Conservation (phyloP, 129 eudicot genomes). For the Escallonia herrerae region DNA sequence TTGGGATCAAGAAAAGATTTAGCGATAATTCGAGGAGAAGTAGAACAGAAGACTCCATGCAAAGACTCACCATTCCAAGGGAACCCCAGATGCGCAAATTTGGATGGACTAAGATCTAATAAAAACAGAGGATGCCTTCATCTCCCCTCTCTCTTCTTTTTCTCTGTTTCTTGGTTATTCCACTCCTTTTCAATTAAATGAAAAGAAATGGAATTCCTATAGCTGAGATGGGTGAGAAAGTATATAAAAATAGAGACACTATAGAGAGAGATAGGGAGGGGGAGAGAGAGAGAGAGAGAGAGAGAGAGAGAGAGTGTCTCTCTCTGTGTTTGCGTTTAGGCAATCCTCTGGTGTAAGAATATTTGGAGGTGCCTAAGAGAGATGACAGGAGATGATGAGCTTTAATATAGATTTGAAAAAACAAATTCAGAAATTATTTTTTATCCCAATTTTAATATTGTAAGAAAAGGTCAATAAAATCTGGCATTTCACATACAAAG, state of each 20-base stretch:
- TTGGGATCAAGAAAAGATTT: conserved; percentile 13
- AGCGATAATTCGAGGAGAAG: neutral
- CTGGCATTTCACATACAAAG: too few species aligned
- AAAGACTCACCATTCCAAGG: conserved; percentile 43
- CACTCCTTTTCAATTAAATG: conserved; percentile 29
- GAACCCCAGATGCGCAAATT: conserved; percentile 30
- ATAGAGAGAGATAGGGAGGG: conserved; percentile 22
- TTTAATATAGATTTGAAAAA: conserved; percentile 14
- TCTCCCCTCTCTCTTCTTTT: conserved; percentile 10
- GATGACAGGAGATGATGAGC: conserved; percentile 55
- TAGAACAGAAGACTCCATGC: conserved; percentile 4
- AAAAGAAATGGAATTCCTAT: conserved; percentile 36
- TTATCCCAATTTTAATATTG: neutral
- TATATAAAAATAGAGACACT: conserved; percentile 15
- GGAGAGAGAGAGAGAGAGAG: conserved; percentile 14
- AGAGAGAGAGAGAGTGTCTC: conserved; percentile 18
- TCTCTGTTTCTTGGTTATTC: conserved; percentile 43
- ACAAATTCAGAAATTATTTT: neutral
- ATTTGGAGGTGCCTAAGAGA: conserved; percentile 43
- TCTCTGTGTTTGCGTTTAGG: conserved; percentile 26
- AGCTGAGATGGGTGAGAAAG: conserved; percentile 33
- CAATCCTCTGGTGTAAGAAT: conserved; percentile 59
- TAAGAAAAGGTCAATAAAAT: neutral
- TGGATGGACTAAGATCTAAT: conserved; percentile 50
- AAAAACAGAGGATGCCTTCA: neutral